Evolutionary conservation across 2,329 filamentous ascomycete species (phyloP).

Genomic region (Fusarium sp.): DNA sequence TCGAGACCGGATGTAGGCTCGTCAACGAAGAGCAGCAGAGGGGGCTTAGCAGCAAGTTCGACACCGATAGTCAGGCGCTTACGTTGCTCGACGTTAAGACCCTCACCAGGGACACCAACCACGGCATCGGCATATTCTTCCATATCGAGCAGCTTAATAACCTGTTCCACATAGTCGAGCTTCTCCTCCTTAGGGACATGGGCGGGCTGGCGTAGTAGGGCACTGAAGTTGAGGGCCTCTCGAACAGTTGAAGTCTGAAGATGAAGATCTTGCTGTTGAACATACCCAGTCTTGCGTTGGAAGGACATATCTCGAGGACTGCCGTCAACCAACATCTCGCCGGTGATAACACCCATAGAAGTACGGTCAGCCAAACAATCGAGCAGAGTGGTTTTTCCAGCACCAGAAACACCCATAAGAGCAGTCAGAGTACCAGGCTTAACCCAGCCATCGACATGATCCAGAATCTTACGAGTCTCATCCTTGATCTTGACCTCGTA

Average conservation of each 20-base stretch:
- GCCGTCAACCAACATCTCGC: slow-evolving; percentile 80
- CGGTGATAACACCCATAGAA: slow-evolving; percentile 89
- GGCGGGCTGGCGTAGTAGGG: slow-evolving; percentile 84
- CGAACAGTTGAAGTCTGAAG: slow-evolving; percentile 86
- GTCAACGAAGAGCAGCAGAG: slow-evolving; percentile 90
- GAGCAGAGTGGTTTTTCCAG: slow-evolving; percentile 93
- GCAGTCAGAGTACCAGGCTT: slow-evolving; percentile 92
- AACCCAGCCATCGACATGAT: slow-evolving; percentile 92
- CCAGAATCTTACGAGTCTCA: slow-evolving; percentile 80
- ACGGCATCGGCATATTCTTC: slow-evolving; percentile 89
- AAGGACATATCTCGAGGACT: slow-evolving; percentile 82
- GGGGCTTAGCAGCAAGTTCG: slow-evolving; percentile 93
- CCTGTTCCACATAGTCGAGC: slow-evolving; percentile 87
- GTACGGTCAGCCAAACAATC: slow-evolving; percentile 88
- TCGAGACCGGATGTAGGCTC: slow-evolving; percentile 96
- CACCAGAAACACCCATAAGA: slow-evolving; percentile 91
- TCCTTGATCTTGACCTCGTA: slow-evolving; percentile 84
- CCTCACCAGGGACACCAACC: slow-evolving; percentile 90
- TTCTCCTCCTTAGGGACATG: slow-evolving; percentile 81
- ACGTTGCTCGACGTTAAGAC: slow-evolving; percentile 78
- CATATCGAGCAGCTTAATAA: slow-evolving; percentile 93
- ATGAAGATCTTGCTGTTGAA: slow-evolving; percentile 93
- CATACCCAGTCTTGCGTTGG: slow-evolving; percentile 92
- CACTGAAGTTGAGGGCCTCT: slow-evolving; percentile 89
- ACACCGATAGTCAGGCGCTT: slow-evolving; percentile 93